Base-by-base conservation (phyloP, 2,329 filamentous ascomycete species). In the Grosmannia clavigera region DNA sequence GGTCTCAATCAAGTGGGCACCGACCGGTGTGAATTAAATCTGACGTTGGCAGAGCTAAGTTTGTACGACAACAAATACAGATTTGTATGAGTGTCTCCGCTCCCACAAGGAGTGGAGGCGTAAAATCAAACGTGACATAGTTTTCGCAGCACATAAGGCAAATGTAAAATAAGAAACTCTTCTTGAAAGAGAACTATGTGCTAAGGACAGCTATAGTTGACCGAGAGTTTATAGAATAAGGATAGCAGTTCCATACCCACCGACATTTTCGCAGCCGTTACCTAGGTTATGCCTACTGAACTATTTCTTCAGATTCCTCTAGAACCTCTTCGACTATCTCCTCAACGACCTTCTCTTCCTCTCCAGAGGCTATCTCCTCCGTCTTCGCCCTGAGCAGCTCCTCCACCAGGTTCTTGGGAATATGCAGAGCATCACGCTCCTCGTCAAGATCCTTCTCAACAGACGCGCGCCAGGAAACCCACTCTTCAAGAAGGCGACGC, bases 311-410 rank as follows among this genome's bases (percentile, higher is more conserved):
- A 61, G 79, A 87, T 82, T 96, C 88, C 75, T 92, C 83, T 58
- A 85, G 73, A 27, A 85, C 92, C 76, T 96, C 92, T 75, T 90
- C 87, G 65, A 90, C 84, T 66, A 90, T 87, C 77, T 92, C 88
- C 75, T 97, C 94, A 64, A 96, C 91, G 64, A 95, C 85, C 68
- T 82, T 78, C 64, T 88, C 88, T 65, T 88, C 88, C 73, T 88
- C 83, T 51, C 81, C 81, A 19, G 78, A 78, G 70, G 81, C 76
- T 61, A 82, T 70, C 60, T 75, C 69, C 60, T 73, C 74, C 55
- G 77, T 78, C 73, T 82, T 80, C 61, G 79, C 75, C 67, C 82
- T 80, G 63, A 84, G 74, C 40, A 86, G 75, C 64, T 78, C 80
- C 66, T 85, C 84, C 58, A 84, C 79, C 40, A 81, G 82, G 66